Conservation (phyloP, 2,329 filamentous ascomycete genomes). For the Ceratocystis diversiconidia region DNA sequence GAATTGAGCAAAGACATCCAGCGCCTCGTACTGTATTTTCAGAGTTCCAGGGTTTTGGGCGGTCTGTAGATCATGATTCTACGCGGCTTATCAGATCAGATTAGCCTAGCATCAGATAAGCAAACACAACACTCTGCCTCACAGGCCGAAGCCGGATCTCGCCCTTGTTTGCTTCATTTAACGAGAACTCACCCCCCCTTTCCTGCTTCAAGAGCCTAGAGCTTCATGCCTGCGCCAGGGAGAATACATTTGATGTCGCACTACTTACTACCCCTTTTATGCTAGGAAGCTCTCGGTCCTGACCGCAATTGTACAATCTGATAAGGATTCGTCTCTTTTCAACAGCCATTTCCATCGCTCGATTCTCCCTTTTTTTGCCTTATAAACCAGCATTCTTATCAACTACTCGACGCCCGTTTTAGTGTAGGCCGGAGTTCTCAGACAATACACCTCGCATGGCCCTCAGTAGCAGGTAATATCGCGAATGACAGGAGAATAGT, state of each 20-base stretch:
- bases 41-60: background rate
- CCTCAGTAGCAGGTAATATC: no score
- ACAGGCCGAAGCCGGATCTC: background rate
- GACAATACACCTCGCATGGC: background rate
- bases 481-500: background rate
- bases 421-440: background rate
- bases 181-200: background rate
- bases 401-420: background rate
- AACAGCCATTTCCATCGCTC: background rate
- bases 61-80: background rate
- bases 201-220: background rate
- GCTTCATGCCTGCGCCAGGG: background rate
- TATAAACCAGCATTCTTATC: background rate
- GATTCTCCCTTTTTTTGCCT: background rate
- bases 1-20: background rate
- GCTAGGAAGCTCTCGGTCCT: background rate
- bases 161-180: background rate
- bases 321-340: background rate
- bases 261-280: background rate
- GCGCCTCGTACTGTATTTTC: background rate
- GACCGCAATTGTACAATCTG: slow-evolving; percentile 1
- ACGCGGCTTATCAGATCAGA: background rate
- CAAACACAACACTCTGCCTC: background rate
- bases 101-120: background rate
- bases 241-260: background rate